Evolutionary conservation across 1,284 basidiomycete genomes (phyloP).

Genomic region (Fistulina hepatica): DNA sequence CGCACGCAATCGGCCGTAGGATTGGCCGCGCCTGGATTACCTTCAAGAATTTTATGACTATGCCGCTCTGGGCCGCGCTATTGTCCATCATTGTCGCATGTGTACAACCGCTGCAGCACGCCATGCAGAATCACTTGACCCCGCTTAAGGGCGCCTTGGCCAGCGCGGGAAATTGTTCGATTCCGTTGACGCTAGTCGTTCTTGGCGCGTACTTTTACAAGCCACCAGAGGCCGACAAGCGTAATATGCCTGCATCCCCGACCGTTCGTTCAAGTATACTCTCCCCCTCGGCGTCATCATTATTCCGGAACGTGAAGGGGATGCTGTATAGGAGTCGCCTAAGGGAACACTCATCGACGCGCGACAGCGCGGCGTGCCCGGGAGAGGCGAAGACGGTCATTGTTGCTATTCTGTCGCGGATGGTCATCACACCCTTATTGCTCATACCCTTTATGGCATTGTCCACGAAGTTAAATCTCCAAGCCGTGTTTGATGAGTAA

Average conservation of each 20-base stretch:
- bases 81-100: constrained; percentile 75
- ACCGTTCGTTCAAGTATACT: too few species aligned
- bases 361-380: constrained; percentile 18
- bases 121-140: constrained; percentile 48
- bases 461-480: constrained; percentile 49
- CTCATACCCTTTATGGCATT: constrained; percentile 65
- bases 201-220: constrained; percentile 86
- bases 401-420: constrained; percentile 68
- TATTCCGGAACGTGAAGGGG: constrained; percentile 13
- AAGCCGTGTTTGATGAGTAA: constrained; percentile 64
- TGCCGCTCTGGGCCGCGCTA: constrained; percentile 74
- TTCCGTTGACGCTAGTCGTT: constrained; percentile 85
- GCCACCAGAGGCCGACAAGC: constrained; percentile 14
- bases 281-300: too few species aligned
- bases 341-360: too few species aligned
- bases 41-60: constrained; percentile 77
- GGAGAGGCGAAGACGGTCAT: constrained; percentile 78
- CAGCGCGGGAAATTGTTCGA: constrained; percentile 69
- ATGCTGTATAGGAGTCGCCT: too few species aligned
- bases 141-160: constrained; percentile 67
- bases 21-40: constrained; percentile 26
- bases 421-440: constrained; percentile 77
- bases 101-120: constrained; percentile 62
- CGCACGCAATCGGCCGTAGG: constrained; percentile 23
- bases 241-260: too few species aligned